Evolutionary conservation across 192 early-diverging fungal genomes (phyloP), one percentile per base, ranked within the genome.

Genomic region (Rhizoclosmatium globosum): DNA sequence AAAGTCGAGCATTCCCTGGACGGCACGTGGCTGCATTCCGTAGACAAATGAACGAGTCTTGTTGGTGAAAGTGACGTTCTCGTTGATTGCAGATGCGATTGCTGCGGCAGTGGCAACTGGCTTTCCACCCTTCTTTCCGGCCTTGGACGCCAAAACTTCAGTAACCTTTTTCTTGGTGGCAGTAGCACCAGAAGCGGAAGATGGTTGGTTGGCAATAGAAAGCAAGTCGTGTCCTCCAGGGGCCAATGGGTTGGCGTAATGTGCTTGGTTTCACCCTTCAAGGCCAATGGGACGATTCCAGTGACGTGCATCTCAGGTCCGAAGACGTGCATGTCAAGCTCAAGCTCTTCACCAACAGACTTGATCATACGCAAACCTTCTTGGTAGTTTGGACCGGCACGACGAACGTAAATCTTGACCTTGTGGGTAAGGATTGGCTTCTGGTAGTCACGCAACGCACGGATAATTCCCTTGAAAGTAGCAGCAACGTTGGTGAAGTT

Each of bases 1-100:
- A 92, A 97, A 99, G 88, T 99, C 97, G 13, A 99, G 89, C 97
- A 99, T 99, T 80, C 97, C 97, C 88, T 99, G 97, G 39, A 99
- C 95, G 17, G 96, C 97, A 79, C 95, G 93, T 68, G 97, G 96
- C 89, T 99, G 97, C 97, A 99, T 99, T 68, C 97, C 97, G 79
- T 95, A 99, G 74, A 99, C 92, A 82, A 99, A 96, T 13, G 96
- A 87, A 68, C 96, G 94, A 15, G 96, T 96, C 69, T 89, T 92
- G 46, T 88, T 89, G 23, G 84, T 89, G 17, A 87, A 87, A 43
- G 83, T 81, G 0, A 87, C 83, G 21, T 81, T 82, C 56, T 86
- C 69, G 77, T 50, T 47, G 67, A 84, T 81, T 60, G 86, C 79
- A n/a, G 77, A 64, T 39, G 82, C 71, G 19, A 74, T 82, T 45